Conservation (phyloP, 306 rosid species). For the Begonia loranthoides region DNA sequence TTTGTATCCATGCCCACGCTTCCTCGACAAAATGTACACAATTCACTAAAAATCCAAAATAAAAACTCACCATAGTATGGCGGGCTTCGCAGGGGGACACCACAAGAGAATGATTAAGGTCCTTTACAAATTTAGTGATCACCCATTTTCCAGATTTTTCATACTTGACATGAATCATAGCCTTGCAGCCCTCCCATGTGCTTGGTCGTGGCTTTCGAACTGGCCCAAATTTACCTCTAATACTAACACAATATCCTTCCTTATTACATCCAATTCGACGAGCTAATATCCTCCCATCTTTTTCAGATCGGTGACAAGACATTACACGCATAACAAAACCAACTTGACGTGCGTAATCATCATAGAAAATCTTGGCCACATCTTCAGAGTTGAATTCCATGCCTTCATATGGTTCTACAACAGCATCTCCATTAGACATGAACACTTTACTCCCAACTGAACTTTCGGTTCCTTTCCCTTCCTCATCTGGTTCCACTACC, state of each 20-base stretch:
- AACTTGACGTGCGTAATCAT: constrained; percentile 64
- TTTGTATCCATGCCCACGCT: no score
- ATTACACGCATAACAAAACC: constrained; percentile 97
- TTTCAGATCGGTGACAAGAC: constrained; percentile 95
- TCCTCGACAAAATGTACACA: no score
- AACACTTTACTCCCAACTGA: constrained; percentile 26
- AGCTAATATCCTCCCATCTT: constrained; percentile 91
- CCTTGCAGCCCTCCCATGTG: constrained; percentile 96
- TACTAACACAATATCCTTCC: constrained; percentile 77
- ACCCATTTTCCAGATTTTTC: constrained; percentile 88
- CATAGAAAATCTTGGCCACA: constrained; percentile 89
- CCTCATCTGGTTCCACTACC: constrained; percentile 58
- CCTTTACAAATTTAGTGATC: constrained; percentile 79
- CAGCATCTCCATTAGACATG: constrained; percentile 27
- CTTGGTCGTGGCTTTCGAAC: constrained; percentile 73
- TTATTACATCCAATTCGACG: constrained; percentile 93
- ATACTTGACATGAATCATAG: constrained; percentile 86
- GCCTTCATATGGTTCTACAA: constrained; percentile 69
- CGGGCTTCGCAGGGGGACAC: constrained; percentile 95
- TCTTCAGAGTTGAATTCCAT: constrained; percentile 92
- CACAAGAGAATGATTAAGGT: constrained; percentile 78
- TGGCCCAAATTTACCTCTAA: constrained; percentile 63
- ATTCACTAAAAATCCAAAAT: not conserved
- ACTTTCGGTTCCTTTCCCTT: constrained; percentile 36
- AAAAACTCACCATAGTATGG: constrained; percentile 69